Conservation (phyloP, 805 yeast genomes). For the Wickerhamiella vanderwaltii region DNA sequence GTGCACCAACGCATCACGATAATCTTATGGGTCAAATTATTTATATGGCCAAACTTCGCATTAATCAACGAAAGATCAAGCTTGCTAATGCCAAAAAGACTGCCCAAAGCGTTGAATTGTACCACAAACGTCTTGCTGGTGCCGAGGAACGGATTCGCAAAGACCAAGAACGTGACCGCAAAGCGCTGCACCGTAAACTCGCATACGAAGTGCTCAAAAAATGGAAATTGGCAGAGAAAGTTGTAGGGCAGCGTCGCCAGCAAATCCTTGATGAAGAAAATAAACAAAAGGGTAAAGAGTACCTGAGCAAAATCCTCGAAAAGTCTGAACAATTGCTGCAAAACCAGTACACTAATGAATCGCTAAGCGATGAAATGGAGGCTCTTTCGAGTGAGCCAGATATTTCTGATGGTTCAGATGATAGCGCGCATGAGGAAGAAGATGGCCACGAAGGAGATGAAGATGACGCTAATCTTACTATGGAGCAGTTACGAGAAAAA, state of each 20-base stretch:
- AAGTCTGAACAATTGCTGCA: conserved; percentile 84
- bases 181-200: conserved; percentile 64
- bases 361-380: conserved; percentile 42
- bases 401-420: conserved; percentile 13
- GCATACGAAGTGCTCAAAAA: conserved; percentile 76
- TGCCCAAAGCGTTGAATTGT: conserved; percentile 71
- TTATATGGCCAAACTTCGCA: conserved; percentile 55
- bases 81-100: conserved; percentile 58
- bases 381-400: conserved; percentile 19
- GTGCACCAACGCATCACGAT: conserved; percentile 38
- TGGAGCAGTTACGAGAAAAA: conserved; percentile 45
- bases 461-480: conserved; percentile 40
- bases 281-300: conserved; percentile 72
- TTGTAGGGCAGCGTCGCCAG: conserved; percentile 60
- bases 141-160: conserved; percentile 73
- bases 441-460: conserved; percentile 22
- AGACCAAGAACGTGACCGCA: conserved; percentile 60
- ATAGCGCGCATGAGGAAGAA: conserved; percentile 35
- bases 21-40: conserved; percentile 66
- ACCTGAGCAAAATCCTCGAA: conserved; percentile 74
- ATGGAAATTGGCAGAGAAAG: conserved; percentile 80
- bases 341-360: conserved; percentile 24
- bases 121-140: conserved; percentile 75
- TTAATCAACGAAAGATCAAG: conserved; percentile 51
- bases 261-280: conserved; percentile 55